phyloP scores from a whole-genome alignment of 208 protist genomes.

The Tritrichomonas musculus region DNA sequence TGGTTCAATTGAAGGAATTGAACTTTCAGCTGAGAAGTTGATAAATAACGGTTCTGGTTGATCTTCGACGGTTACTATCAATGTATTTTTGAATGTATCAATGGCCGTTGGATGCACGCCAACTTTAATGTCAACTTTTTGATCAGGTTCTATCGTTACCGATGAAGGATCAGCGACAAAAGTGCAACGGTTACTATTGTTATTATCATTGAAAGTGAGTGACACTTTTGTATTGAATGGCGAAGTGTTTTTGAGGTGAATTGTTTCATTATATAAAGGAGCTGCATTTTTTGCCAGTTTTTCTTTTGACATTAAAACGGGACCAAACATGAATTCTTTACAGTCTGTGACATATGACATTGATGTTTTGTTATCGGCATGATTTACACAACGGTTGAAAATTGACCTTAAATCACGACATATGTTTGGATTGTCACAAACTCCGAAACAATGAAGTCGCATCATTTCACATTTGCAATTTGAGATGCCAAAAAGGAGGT shows the following conservation, averaged over 20 bases:
- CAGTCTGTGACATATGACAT: background rate
- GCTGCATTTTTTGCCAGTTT: background rate
- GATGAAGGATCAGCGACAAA: background rate
- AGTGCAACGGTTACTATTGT: background rate
- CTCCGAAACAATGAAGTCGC: background rate
- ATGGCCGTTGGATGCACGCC: background rate
- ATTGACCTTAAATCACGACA: background rate
- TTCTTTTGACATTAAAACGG: background rate
- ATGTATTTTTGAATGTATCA: background rate
- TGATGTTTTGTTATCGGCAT: background rate
- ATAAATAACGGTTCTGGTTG: background rate
- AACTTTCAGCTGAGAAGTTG: background rate
- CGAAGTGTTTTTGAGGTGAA: background rate
- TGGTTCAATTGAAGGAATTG: background rate
- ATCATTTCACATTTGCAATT: background rate
- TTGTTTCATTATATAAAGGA: background rate
- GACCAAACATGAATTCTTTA: constrained; percentile 1
- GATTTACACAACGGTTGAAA: background rate
- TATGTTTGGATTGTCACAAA: background rate
- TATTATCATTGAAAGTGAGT: background rate
- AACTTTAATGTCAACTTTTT: background rate
- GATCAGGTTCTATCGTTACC: background rate
- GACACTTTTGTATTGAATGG: background rate
- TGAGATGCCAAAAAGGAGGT: background rate
- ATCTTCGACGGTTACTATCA: background rate